phyloP scores from a whole-genome alignment of 2,329 filamentous ascomycete genomes.

The Pseudocercospora vitis region DNA sequence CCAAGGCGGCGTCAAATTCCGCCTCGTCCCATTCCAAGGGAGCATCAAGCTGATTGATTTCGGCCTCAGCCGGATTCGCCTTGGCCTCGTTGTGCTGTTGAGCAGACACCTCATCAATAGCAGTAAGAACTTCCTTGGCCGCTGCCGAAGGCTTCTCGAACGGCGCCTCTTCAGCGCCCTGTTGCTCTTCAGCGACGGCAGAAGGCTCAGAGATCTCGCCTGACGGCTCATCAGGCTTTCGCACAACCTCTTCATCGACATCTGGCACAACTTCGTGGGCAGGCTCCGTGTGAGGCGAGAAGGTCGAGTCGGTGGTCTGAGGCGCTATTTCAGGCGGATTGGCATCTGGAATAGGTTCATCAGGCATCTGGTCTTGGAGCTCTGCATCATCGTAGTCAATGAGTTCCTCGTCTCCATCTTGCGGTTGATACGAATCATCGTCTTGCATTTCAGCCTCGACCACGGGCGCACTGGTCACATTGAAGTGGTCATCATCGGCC shows the following conservation, averaged over 20 bases:
- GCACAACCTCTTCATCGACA: slow-evolving; percentile 21
- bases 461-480: slow-evolving; percentile 34
- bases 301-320: slow-evolving; percentile 7
- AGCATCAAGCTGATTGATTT: not conserved
- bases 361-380: slow-evolving; percentile 12
- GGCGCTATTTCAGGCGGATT: slow-evolving; percentile 6
- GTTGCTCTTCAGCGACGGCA: not conserved
- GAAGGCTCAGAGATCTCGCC: not conserved
- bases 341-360: slow-evolving; percentile 6
- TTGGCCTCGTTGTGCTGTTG: not conserved
- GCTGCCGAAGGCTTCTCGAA: not conserved
- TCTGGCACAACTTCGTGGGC: slow-evolving; percentile 12
- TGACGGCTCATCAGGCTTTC: slow-evolving; percentile 18
- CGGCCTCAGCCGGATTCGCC: not conserved
- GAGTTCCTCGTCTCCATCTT: slow-evolving; percentile 38
- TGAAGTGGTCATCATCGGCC: slow-evolving; percentile 32
- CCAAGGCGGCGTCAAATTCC: slow-evolving; percentile 3
- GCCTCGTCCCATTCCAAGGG: not conserved
- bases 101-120: not conserved
- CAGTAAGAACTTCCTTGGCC: not conserved
- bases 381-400: slow-evolving; percentile 41
- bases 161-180: not conserved
- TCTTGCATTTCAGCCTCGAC: slow-evolving; percentile 36
- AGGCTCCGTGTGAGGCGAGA: slow-evolving; percentile 7
- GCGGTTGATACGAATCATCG: slow-evolving; percentile 21